Evolutionary conservation across 345 rosid genomes (phyloP).

Genomic region (Citrus australasica): DNA sequence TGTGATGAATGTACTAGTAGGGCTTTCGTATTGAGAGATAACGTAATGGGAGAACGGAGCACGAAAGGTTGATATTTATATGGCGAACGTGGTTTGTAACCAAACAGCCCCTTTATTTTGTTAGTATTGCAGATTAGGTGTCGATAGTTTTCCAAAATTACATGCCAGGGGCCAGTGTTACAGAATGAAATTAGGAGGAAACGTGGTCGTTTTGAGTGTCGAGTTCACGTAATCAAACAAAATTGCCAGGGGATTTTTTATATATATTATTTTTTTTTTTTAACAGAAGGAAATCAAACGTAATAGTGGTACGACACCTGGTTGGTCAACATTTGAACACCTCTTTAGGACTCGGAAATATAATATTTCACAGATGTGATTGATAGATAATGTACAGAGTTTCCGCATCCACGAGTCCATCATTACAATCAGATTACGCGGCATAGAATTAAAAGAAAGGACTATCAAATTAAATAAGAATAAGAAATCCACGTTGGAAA

Average conservation of each 20-base stretch:
- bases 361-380: not conserved
- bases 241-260: not conserved
- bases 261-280: too few relatives aligned
- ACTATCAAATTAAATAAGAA: too few relatives aligned
- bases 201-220: not conserved
- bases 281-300: too few relatives aligned
- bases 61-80: slow-evolving; percentile 3
- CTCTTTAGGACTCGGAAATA: too few relatives aligned
- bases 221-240: not conserved
- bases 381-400: not conserved
- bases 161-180: too few relatives aligned
- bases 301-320: too few relatives aligned
- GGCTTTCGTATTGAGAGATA: slow-evolving; percentile 7
- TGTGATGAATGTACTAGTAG: not conserved
- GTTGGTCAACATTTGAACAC: too few relatives aligned
- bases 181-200: not conserved
- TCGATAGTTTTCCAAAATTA: not conserved
- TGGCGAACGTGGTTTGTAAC: not conserved
- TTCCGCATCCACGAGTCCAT: not conserved
- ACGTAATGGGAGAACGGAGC: not conserved
- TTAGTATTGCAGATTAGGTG: not conserved
- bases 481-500: too few relatives aligned
- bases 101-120: not conserved
- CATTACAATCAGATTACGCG: not conserved
- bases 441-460: not conserved